phyloP scores from a whole-genome alignment of 192 early-diverging fungal genomes.

The Kappamyces sp. region DNA sequence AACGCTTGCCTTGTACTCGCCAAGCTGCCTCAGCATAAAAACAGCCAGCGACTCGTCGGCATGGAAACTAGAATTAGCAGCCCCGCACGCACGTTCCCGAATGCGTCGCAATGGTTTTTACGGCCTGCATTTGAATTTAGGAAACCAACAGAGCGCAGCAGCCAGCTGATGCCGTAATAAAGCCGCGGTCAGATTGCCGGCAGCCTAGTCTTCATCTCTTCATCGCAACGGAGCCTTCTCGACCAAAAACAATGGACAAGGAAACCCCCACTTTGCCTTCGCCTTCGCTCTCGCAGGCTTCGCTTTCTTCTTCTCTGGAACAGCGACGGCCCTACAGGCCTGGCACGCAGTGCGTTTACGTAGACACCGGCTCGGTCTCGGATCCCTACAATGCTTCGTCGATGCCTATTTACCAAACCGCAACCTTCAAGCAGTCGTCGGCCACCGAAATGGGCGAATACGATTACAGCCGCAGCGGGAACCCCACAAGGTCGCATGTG shows the following conservation, averaged over 20 bases:
- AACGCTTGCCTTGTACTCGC: slow-evolving; percentile 24
- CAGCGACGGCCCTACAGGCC: slow-evolving; percentile 13
- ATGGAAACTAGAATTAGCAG: slow-evolving; percentile 25
- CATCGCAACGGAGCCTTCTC: too few species aligned
- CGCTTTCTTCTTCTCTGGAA: slow-evolving; percentile 14
- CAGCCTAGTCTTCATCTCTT: too few species aligned
- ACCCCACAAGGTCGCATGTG: slow-evolving; percentile 91
- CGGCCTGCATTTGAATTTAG: too few species aligned
- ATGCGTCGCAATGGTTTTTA: slow-evolving; percentile 4
- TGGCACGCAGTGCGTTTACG: slow-evolving; percentile 42
- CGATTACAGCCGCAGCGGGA: slow-evolving; percentile 94
- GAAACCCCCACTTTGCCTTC: not conserved
- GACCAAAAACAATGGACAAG: not conserved
- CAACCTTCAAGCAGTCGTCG: slow-evolving; percentile 89
- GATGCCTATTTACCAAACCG: slow-evolving; percentile 96
- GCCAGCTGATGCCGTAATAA: too few species aligned
- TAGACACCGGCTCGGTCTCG: slow-evolving; percentile 23
- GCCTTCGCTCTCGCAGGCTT: not conserved
- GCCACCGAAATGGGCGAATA: slow-evolving; percentile 82
- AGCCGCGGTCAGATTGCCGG: too few species aligned
- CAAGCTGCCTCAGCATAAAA: slow-evolving; percentile 65
- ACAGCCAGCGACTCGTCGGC: slow-evolving; percentile 88
- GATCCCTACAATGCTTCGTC: slow-evolving; percentile 88
- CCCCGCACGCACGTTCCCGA: not conserved
- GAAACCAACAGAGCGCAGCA: too few species aligned